A percentile compares a stretch with the other conserved stretches of the same genome.
These are phyloP conservation scores for Wickerhamomyces sydowiorum DNA, from an alignment of 805 yeast species.

Conservation along the genomic window DNA sequence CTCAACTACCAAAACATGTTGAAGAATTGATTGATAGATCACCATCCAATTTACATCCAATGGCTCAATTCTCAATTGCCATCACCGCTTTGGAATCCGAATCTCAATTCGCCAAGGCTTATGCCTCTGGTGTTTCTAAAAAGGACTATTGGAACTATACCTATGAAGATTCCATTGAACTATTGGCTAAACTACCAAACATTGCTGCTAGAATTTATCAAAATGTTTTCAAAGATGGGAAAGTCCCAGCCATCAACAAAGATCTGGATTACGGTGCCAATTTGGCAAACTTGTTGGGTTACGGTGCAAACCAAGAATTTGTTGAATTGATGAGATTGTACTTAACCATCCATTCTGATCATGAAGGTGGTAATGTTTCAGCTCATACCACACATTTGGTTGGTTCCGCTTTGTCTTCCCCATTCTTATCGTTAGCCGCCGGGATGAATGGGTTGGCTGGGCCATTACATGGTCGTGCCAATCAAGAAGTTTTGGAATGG, in stretches of 20 bases:
- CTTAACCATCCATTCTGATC: conserved; percentile 79
- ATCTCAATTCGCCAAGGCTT: conserved; percentile 80
- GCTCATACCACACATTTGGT: conserved; percentile 85
- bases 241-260: conserved; percentile 44
- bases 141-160: conserved; percentile 81
- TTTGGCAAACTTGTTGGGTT: conserved; percentile 53
- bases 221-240: conserved; percentile 80
- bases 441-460: conserved; percentile 85
- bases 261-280: conserved; percentile 62
- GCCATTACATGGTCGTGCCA: conserved; percentile 84
- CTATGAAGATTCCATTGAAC: conserved; percentile 73
- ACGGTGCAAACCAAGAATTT: conserved; percentile 59
- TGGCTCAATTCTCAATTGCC: conserved; percentile 87
- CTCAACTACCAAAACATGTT: conserved; percentile 75
- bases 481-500: conserved; percentile 85
- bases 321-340: conserved; percentile 76
- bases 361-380: conserved; percentile 87
- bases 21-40: conserved; percentile 64
- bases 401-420: conserved; percentile 77
- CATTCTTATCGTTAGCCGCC: conserved; percentile 73
- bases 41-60: conserved; percentile 77
- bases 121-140: conserved; percentile 78
- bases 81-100: conserved; percentile 76
- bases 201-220: conserved; percentile 82
- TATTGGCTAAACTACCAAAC: conserved; percentile 75